phyloP scores from a whole-genome alignment of 1,284 basidiomycete species.

The Kwoniella shivajii region DNA sequence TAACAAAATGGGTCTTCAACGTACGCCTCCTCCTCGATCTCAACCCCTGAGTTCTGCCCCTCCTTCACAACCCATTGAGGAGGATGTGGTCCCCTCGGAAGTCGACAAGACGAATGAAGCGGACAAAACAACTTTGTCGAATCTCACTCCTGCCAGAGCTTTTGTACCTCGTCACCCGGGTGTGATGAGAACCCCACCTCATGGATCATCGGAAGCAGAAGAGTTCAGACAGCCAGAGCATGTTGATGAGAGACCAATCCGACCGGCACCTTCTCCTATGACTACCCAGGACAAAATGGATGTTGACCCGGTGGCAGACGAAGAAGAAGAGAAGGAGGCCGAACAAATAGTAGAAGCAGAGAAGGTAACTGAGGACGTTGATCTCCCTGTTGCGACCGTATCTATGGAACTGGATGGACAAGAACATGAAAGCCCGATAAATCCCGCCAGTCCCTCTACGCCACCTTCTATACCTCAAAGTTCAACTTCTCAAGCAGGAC shows the following conservation, averaged over 20 bases:
- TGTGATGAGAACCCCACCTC: conserved; percentile 28
- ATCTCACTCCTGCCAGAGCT: conserved; percentile 17
- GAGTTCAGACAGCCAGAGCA: conserved; percentile 1
- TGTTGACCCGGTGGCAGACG: not conserved
- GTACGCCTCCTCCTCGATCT: conserved; percentile 35
- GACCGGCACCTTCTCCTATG: conserved; percentile 9
- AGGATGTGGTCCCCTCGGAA: not conserved
- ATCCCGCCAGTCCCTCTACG: not conserved
- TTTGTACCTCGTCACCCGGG: conserved; percentile 29
- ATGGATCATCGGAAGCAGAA: not conserved
- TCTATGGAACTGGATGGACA: conserved; percentile 5
- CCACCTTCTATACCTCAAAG: not conserved
- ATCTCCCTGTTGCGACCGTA: too few relatives aligned
- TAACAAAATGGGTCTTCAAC: conserved; percentile 34
- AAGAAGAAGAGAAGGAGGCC: not conserved
- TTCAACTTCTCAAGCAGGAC: not conserved
- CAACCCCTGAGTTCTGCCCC: conserved; percentile 2
- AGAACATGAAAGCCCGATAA: not conserved
- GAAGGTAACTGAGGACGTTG: not conserved
- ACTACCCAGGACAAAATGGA: not conserved
- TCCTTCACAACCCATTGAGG: not conserved
- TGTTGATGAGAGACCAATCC: conserved; percentile 16
- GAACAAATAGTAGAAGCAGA: conserved; percentile 4
- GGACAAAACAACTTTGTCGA: conserved; percentile 9
- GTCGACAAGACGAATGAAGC: too few relatives aligned